Conservation (phyloP, 2,329 filamentous ascomycete species). For the Lachnellula cervina region DNA sequence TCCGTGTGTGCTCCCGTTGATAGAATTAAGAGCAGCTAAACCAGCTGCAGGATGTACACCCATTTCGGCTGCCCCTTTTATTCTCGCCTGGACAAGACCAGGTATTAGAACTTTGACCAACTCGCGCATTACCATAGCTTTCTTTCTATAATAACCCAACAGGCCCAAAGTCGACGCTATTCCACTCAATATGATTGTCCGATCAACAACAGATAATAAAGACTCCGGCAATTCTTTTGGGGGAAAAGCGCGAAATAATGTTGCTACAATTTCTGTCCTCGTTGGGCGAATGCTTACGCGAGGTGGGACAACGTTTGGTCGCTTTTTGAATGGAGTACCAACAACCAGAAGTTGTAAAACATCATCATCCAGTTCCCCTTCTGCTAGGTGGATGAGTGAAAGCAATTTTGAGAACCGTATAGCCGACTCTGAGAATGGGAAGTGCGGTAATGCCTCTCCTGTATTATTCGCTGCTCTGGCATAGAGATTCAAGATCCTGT, state of each 20-base stretch:
- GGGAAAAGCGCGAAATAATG: conserved; percentile 67
- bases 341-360: conserved; percentile 62
- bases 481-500: conserved; percentile 71
- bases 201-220: conserved; percentile 64
- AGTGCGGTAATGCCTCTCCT: conserved; percentile 64
- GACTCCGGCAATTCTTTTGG: conserved; percentile 57
- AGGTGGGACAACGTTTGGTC: conserved; percentile 42
- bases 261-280: conserved; percentile 59
- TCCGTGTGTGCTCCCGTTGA: conserved; percentile 45
- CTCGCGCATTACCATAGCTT: conserved; percentile 83
- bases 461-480: conserved; percentile 57
- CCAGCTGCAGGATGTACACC: conserved; percentile 92
- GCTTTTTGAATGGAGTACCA: conserved; percentile 51
- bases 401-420: conserved; percentile 70
- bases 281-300: conserved; percentile 51
- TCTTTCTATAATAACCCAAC: conserved; percentile 80
- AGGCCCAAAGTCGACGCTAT: conserved; percentile 81
- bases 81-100: conserved; percentile 83
- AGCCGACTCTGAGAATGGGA: conserved; percentile 67
- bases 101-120: conserved; percentile 77
- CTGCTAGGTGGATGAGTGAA: conserved; percentile 59
- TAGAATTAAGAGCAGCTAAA: conserved; percentile 64
- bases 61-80: conserved; percentile 89
- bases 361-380: conserved; percentile 56
- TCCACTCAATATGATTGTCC: conserved; percentile 74